Conservation (phyloP, 768 basidiomycete species). For the Calocera cornea region DNA sequence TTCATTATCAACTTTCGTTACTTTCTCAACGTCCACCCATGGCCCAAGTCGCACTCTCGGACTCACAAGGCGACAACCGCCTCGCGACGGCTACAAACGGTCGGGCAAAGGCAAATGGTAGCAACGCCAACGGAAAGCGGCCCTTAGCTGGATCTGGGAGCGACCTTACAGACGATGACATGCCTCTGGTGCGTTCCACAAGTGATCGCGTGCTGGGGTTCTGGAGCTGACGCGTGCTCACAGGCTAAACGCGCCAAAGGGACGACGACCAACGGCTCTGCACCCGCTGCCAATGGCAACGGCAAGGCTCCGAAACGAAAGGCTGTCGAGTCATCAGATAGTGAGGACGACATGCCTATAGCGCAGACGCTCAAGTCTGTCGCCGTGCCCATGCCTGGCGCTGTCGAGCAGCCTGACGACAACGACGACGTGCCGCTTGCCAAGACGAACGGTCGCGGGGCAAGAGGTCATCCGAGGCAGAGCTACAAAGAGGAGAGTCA, state of each 20-base stretch:
- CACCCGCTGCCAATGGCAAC: not conserved
- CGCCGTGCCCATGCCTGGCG: conserved; percentile 30
- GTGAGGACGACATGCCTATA: conserved; percentile 9
- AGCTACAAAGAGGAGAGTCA: conserved; percentile 21
- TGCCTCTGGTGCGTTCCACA: conserved; percentile 2
- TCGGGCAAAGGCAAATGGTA: not conserved
- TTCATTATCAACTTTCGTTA: conserved; percentile 1
- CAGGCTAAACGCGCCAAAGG: conserved; percentile 3
- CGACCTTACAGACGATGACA: conserved; percentile 7
- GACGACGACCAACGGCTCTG: not conserved
- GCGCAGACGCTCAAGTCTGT: not conserved
- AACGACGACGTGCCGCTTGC: conserved; percentile 27
- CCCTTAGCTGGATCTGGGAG: not conserved
- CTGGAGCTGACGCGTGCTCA: not conserved
- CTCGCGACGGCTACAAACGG: conserved; percentile 21
- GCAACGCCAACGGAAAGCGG: conserved; percentile 8
- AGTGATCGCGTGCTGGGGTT: not conserved
- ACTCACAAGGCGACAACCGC: conserved; percentile 44
- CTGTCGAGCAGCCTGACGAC: conserved; percentile 25
- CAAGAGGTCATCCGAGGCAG: conserved; percentile 27
- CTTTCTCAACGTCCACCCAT: not conserved
- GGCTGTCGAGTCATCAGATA: conserved; percentile 5
- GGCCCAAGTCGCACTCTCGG: conserved; percentile 10
- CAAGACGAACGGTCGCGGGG: conserved; percentile 30
- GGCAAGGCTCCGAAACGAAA: not conserved